Conservation (phyloP, 2,329 filamentous ascomycete species). For the Talaromyces sp. region DNA sequence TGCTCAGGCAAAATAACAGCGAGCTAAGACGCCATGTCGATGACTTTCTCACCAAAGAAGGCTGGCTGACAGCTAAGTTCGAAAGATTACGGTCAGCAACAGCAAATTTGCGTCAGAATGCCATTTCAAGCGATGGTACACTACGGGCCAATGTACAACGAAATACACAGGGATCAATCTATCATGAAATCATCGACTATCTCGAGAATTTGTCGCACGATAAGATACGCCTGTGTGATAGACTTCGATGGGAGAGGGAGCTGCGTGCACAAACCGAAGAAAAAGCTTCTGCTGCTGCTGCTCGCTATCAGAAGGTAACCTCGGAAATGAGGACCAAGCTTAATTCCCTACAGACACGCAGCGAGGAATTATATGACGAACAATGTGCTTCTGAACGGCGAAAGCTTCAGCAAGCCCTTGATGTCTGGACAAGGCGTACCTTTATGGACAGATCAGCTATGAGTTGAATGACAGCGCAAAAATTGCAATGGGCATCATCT, state of each 20-base stretch:
- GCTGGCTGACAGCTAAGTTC: neutral
- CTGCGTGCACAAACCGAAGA: neutral
- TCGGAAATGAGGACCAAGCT: neutral
- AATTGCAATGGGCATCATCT: no score
- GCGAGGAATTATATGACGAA: constrained; percentile 22
- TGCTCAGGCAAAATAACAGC: no score
- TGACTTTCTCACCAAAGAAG: neutral
- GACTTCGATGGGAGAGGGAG: neutral
- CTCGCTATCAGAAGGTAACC: neutral
- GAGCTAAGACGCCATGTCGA: no score
- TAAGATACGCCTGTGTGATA: neutral
- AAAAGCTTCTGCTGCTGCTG: neutral
- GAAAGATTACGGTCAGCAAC: neutral
- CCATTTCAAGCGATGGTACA: neutral
- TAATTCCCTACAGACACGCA: neutral
- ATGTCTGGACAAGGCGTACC: constrained; percentile 22
- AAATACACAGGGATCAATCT: no score
- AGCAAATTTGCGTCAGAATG: neutral
- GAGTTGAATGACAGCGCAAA: neutral
- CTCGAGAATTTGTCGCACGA: neutral
- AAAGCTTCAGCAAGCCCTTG: constrained; percentile 19
- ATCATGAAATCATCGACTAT: neutral
- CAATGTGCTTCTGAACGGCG: constrained; percentile 19
- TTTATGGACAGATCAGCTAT: constrained; percentile 10
- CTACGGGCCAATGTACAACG: no score